Evolutionary conservation across 2,329 filamentous ascomycete species (phyloP).

Genomic region (Beauveria bassiana): DNA sequence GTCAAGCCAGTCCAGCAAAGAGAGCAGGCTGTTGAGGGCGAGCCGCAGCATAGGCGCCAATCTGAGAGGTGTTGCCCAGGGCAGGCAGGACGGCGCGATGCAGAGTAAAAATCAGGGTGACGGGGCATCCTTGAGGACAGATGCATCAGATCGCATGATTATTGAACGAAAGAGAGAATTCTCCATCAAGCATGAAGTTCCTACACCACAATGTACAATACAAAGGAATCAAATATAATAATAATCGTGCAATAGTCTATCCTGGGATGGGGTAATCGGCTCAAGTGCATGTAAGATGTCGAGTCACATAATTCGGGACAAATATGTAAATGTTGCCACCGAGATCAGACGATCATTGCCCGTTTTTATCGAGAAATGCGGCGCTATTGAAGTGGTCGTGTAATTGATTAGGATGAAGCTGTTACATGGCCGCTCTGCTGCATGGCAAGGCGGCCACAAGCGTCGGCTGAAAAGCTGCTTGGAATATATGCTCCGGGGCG

Average conservation of each 20-base stretch:
- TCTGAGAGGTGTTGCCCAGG: background rate
- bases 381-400: background rate
- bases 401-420: background rate
- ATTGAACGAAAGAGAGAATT: constrained; percentile 7
- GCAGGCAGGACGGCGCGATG: background rate
- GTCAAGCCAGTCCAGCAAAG: background rate
- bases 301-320: too few relatives aligned
- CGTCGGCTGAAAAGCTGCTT: too few relatives aligned
- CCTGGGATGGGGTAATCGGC: too few relatives aligned
- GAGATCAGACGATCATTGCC: too few relatives aligned
- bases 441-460: too few relatives aligned
- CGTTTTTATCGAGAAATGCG: too few relatives aligned
- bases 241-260: too few relatives aligned
- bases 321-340: too few relatives aligned
- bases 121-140: background rate
- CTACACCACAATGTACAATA: background rate
- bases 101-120: background rate
- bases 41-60: background rate
- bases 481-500: too few relatives aligned
- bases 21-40: background rate
- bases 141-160: constrained; percentile 4
- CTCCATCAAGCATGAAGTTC: background rate
- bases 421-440: too few relatives aligned
- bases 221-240: too few relatives aligned
- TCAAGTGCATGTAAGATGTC: too few relatives aligned